A percentile compares a stretch with the other conserved stretches of the same genome.
Evolutionary conservation across 108 stramenopile species (phyloP).

Genomic region (Cylindrotheca fusiformis): DNA sequence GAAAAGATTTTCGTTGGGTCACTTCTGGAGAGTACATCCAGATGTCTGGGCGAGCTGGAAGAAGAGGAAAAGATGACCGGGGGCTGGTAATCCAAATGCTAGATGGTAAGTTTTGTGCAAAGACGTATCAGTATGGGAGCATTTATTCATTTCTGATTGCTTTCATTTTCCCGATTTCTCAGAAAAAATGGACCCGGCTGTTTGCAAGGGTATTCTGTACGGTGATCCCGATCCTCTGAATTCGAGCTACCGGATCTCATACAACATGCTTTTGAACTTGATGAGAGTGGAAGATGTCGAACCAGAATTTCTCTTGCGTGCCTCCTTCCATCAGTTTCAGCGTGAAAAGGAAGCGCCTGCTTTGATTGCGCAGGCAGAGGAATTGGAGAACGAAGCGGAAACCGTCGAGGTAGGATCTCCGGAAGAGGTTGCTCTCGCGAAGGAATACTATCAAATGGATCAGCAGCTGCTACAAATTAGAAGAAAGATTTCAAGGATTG

Average conservation of each 20-base stretch:
- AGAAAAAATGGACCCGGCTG: conserved; percentile 97
- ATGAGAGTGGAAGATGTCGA: conserved; percentile 98
- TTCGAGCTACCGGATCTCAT: conserved; percentile 94
- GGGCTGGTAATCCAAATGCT: conserved; percentile 99
- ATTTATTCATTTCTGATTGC: background rate
- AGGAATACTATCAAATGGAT: conserved; percentile 81
- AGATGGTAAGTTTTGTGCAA: conserved; percentile 47
- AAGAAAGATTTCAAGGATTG: conserved; percentile 70
- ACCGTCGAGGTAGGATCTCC: conserved; percentile 44
- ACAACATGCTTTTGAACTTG: conserved; percentile 99
- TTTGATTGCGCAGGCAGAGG: conserved; percentile 63
- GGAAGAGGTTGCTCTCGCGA: conserved; percentile 63
- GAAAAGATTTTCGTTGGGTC: conserved; percentile 87
- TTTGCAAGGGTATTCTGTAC: conserved; percentile 93
- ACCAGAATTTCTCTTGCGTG: conserved; percentile 93
- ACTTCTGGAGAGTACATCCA: conserved; percentile 95
- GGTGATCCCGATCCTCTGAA: conserved; percentile 96
- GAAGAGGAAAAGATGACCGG: conserved; percentile 97
- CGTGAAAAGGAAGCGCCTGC: conserved; percentile 89
- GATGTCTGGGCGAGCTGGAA: conserved; percentile 96
- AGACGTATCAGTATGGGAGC: background rate
- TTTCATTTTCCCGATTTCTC: background rate
- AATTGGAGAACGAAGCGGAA: conserved; percentile 63
- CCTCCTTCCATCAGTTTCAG: conserved; percentile 96
- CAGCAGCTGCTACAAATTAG: conserved; percentile 75